phyloP scores from a whole-genome alignment of 495 filamentous ascomycete genomes.

The Penicillium ucsense region DNA sequence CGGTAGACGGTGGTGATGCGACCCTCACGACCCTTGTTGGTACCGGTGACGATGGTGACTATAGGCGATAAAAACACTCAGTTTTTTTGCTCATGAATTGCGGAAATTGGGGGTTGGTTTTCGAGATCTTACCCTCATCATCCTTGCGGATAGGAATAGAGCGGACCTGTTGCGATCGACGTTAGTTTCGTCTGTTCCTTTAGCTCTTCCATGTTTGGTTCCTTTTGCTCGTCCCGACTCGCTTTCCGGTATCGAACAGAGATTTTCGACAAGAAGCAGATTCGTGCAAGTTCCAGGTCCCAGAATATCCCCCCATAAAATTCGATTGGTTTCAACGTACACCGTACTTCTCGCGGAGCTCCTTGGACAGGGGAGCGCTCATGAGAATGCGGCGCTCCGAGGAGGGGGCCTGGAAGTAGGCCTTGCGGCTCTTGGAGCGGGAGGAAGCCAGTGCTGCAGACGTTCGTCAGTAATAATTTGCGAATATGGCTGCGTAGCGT shows the following conservation, averaged over 20 bases:
- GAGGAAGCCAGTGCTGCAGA: conserved; percentile 62
- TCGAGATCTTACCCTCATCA: conserved; percentile 55
- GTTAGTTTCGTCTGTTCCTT: conserved; percentile 6
- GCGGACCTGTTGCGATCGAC: conserved; percentile 56
- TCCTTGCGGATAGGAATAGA: conserved; percentile 97
- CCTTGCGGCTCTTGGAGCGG: conserved; percentile 94
- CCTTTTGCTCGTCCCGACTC: not conserved
- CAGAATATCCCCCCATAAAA: not conserved
- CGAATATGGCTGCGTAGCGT: not conserved
- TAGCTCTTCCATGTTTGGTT: conserved; percentile 3
- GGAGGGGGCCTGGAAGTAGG: conserved; percentile 88
- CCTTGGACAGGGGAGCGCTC: conserved; percentile 88
- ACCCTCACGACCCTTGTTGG: conserved; percentile 91
- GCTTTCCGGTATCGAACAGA: no score
- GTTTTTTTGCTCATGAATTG: not conserved
- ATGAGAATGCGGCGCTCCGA: conserved; percentile 86
- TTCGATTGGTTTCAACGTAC: conserved; percentile 40
- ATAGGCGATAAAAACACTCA: not conserved
- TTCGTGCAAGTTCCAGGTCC: conserved; percentile 1
- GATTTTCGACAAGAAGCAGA: not conserved
- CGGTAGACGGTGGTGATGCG: conserved; percentile 92
- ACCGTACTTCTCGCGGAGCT: conserved; percentile 92
- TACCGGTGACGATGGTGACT: conserved; percentile 70
- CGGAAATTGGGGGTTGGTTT: not conserved
- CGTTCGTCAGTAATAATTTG: conserved; percentile 15